These are phyloP conservation scores for Ceratocystis lukuohia DNA, from an alignment of 2,329 filamentous ascomycete genomes.

Conservation along the genomic window DNA sequence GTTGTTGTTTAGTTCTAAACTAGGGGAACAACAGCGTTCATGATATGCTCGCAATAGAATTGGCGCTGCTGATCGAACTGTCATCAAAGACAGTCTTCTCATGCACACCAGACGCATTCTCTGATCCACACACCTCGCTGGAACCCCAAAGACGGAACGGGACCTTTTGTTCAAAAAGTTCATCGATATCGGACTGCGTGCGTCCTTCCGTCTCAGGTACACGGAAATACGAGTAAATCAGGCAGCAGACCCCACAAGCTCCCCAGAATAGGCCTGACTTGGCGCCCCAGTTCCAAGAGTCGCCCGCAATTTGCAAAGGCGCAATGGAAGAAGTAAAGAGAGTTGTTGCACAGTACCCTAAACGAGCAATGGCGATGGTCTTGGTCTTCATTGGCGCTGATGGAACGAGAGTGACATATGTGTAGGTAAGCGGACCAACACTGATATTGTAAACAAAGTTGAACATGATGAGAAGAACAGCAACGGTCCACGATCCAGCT, in stretches of 20 bases:
- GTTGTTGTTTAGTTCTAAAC: background rate
- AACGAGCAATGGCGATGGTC: conserved; percentile 26
- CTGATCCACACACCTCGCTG: background rate
- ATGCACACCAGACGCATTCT: background rate
- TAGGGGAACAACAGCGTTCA: background rate
- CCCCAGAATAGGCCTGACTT: conserved; percentile 29
- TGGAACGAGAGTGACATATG: conserved; percentile 27
- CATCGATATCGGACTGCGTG: conserved; percentile 25
- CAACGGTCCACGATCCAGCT: conserved; percentile 20
- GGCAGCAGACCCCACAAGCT: conserved; percentile 29
- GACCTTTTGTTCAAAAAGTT: conserved; percentile 24
- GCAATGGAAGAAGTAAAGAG: conserved; percentile 22
- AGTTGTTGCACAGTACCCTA: conserved; percentile 24
- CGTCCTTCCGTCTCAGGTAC: conserved; percentile 28
- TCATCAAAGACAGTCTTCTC: conserved; percentile 7
- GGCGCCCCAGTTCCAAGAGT: conserved; percentile 28
- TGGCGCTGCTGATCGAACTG: conserved; percentile 9
- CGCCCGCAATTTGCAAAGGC: conserved; percentile 25
- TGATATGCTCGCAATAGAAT: background rate
- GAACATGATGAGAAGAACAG: conserved; percentile 24
- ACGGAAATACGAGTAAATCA: conserved; percentile 34
- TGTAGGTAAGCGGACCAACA: conserved; percentile 27
- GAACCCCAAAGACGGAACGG: conserved; percentile 13
- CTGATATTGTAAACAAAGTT: conserved; percentile 26
- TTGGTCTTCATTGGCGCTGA: conserved; percentile 27